These are phyloP conservation scores for Leishmania major DNA, from an alignment of 208 protist genomes.

Conservation along the genomic window DNA sequence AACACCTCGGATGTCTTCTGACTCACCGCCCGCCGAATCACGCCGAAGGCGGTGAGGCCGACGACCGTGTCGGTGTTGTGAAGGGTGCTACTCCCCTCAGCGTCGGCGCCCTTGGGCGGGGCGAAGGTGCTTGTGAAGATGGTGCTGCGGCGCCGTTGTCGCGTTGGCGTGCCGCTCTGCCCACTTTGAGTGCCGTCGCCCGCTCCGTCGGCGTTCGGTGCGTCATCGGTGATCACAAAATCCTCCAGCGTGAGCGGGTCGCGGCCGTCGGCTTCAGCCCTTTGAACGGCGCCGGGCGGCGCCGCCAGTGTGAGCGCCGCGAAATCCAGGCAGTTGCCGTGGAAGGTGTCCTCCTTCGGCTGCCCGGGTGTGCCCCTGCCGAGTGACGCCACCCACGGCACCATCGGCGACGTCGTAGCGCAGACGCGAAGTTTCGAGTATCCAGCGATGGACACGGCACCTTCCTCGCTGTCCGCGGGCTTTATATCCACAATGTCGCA, in stretches of 20 bases:
- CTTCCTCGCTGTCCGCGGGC: conserved; percentile 21
- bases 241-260: conserved; percentile 68
- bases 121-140: conserved; percentile 63
- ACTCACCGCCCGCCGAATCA: conserved; percentile 69
- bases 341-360: conserved; percentile 41
- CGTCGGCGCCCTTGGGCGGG: conserved; percentile 6
- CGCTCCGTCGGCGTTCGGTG: conserved; percentile 11
- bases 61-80: conserved; percentile 47
- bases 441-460: conserved; percentile 3
- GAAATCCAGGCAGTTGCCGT: conserved; percentile 59
- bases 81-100: conserved; percentile 9
- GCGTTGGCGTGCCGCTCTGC: conserved; percentile 15
- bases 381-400: conserved; percentile 61
- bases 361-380: conserved; percentile 14
- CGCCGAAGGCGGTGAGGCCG: conserved; percentile 64
- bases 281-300: conserved; percentile 24
- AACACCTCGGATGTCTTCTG: conserved; percentile 74
- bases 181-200: conserved; percentile 22
- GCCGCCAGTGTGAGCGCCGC: conserved; percentile 46
- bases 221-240: conserved; percentile 49
- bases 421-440: conserved; percentile 60
- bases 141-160: conserved; percentile 47
- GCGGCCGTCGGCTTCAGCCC: conserved; percentile 13
- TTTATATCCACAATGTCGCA: conserved; percentile 69
- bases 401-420: conserved; percentile 56